Conservation (phyloP, 2,329 filamentous ascomycete species). For the Colletotrichum sp. region DNA sequence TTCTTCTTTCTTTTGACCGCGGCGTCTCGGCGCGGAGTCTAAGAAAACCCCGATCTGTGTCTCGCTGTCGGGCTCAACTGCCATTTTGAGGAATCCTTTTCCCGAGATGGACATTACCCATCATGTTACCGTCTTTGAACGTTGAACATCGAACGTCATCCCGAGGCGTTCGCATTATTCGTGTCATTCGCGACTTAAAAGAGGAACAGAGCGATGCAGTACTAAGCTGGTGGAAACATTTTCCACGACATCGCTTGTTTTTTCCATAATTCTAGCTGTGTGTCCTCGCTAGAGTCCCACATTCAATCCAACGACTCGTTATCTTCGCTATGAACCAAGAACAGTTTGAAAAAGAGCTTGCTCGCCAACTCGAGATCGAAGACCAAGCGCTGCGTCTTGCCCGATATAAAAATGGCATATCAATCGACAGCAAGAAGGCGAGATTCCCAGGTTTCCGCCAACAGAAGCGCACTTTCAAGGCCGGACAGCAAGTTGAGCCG, state of each 20-base stretch:
- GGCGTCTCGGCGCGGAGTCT: neutral
- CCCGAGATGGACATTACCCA: neutral
- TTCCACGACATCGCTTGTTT: neutral
- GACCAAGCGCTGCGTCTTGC: neutral
- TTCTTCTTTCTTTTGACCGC: neutral
- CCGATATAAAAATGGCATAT: neutral
- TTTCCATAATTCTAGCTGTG: neutral
- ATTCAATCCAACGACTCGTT: neutral
- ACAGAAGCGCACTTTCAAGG: neutral
- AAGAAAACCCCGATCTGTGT: neutral
- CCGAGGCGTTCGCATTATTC: neutral
- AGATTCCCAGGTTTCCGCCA: neutral
- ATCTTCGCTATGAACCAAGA: neutral
- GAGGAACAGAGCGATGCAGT: fast-evolving
- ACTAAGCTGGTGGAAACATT: neutral
- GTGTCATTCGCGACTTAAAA: neutral
- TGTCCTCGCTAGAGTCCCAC: fast-evolving
- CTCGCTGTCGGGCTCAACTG: neutral
- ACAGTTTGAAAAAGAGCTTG: neutral
- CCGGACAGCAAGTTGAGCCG: neutral
- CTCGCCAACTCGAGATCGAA: neutral
- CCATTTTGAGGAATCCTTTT: neutral
- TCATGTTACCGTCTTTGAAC: neutral
- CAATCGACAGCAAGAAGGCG: neutral
- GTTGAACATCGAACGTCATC: neutral